Base-by-base conservation (phyloP, 2,329 filamentous ascomycete genomes). In the Apiospora sp. region DNA sequence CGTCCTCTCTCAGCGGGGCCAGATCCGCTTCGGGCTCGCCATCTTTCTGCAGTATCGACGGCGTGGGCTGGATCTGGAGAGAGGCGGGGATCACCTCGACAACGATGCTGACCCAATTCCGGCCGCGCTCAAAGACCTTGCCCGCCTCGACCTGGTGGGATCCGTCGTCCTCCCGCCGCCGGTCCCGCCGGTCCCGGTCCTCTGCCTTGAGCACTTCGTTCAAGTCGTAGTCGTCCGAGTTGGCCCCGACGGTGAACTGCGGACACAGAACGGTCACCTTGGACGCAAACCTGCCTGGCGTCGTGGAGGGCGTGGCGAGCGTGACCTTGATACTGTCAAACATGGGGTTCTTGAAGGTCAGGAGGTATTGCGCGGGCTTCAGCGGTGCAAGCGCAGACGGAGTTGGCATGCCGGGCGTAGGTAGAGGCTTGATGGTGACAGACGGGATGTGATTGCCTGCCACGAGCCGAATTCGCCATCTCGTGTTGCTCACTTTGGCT, bases 31-130 rank as follows among this genome's bases (percentile, higher is more conserved):
- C 81, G 54, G 85, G 80, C 19, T 74, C 82, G 67, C 76, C 80
- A 71, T 82, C 78, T 34, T 76, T 79, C 22, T 75, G 74, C 72
- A 73, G 77, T 46, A 78, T 58, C 34, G 68, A 72, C 72, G 76
- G 76, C 48, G 83, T 79, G 46, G 80, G 78, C 44, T 86, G 84
- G 1, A 84, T 76, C 49, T 82, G 81, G 30, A 91, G 80, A 64
- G 86, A 87, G 0, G 90, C 86, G 1, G 95, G 90, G 0, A 98
- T 90, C 19, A 99, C 92, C 81, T 99, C 96, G 37, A 99, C 87
- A 27, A 98, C 93, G 14, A 99, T 94, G 76, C 92, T 96, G 22
- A 96, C 96, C 94, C 95, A 98, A 81, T 98, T 99, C 48, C 95
- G 88, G 0, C 95, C 96, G 71, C 92, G 90, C 75, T 98, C 95